A percentile compares a stretch with the other conserved stretches of the same genome.
Conservation (phyloP, 176 grass and related monocot species). For the Miscanthus lutarioriparius region DNA sequence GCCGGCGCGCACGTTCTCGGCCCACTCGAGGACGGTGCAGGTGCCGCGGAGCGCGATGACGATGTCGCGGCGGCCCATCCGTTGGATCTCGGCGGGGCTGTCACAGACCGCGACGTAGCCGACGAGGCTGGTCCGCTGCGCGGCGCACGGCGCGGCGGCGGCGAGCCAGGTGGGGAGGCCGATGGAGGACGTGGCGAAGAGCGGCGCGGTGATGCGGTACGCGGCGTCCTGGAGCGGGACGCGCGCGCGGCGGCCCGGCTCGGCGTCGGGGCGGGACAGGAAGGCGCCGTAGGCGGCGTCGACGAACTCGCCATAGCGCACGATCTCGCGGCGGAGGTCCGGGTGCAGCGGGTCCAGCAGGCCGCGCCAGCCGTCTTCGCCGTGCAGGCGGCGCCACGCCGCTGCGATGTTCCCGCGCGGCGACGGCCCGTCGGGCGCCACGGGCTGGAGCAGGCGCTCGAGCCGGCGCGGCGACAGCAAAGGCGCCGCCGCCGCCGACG, state of each 20-base stretch:
- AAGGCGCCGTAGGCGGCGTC: slow-evolving; percentile 61
- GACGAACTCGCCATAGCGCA: slow-evolving; percentile 61
- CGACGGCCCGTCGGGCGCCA: slow-evolving; percentile 37
- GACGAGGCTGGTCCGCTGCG: slow-evolving; percentile 46
- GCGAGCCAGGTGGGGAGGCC: slow-evolving; percentile 40
- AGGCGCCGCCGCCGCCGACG: neutral
- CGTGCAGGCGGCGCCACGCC: slow-evolving; percentile 42
- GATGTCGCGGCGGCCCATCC: slow-evolving; percentile 73
- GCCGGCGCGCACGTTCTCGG: slow-evolving; percentile 61
- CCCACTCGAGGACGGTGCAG: slow-evolving; percentile 68
- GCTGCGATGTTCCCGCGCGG: slow-evolving; percentile 53
- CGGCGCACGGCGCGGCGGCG: slow-evolving; percentile 37
- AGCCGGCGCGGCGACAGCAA: slow-evolving; percentile 40
- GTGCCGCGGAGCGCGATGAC: slow-evolving; percentile 68
- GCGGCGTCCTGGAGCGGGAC: slow-evolving; percentile 42
- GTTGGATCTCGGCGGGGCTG: slow-evolving; percentile 40
- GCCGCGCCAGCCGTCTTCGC: slow-evolving; percentile 44
- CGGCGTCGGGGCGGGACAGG: slow-evolving; percentile 40
- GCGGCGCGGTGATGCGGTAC: slow-evolving; percentile 53
- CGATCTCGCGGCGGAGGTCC: slow-evolving; percentile 70
- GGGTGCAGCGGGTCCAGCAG: slow-evolving; percentile 59
- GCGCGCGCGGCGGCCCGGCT: slow-evolving; percentile 3
- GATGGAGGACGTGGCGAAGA: slow-evolving; percentile 49
- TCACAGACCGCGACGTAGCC: slow-evolving; percentile 71
- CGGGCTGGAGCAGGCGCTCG: slow-evolving; percentile 40